phyloP scores from a whole-genome alignment of 768 basidiomycete species.

The Russula virescens region DNA sequence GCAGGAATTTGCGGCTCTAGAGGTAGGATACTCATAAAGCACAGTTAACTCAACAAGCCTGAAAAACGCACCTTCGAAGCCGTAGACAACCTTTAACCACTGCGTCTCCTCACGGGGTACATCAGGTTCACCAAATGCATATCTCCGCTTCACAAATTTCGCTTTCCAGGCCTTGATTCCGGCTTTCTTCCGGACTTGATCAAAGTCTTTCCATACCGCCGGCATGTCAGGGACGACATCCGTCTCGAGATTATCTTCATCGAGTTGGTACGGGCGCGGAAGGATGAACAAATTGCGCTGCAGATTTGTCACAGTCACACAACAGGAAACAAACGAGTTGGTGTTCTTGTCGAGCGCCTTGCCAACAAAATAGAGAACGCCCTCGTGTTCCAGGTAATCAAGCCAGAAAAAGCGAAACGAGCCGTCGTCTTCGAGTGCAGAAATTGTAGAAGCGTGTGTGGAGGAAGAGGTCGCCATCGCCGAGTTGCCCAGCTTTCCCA shows the following conservation, averaged over 20 bases:
- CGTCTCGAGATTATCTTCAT: constrained; percentile 57
- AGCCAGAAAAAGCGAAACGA: constrained; percentile 93
- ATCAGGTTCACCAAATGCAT: constrained; percentile 84
- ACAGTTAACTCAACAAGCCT: neutral
- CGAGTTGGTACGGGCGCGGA: constrained; percentile 62
- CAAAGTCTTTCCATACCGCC: constrained; percentile 82
- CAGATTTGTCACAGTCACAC: constrained; percentile 77
- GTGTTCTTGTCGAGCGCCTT: constrained; percentile 80
- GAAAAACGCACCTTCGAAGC: constrained; percentile 59
- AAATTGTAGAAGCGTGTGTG: constrained; percentile 38
- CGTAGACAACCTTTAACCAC: constrained; percentile 94
- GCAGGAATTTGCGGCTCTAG: constrained; percentile 70
- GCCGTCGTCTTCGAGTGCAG: constrained; percentile 77
- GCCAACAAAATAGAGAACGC: constrained; percentile 82
- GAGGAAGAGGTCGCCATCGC: constrained; percentile 28
- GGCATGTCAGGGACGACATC: constrained; percentile 63
- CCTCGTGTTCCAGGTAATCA: constrained; percentile 85
- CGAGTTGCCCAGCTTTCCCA: constrained; percentile 43
- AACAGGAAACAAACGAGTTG: constrained; percentile 73
- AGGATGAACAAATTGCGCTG: constrained; percentile 89
- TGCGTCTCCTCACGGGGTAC: constrained; percentile 72
- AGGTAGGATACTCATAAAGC: neutral
- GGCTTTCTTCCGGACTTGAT: constrained; percentile 63
- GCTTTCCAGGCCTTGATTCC: constrained; percentile 68
- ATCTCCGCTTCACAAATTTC: constrained; percentile 84